phyloP scores from a whole-genome alignment of 768 basidiomycete species.

The Macrolepiota albuminosa region DNA sequence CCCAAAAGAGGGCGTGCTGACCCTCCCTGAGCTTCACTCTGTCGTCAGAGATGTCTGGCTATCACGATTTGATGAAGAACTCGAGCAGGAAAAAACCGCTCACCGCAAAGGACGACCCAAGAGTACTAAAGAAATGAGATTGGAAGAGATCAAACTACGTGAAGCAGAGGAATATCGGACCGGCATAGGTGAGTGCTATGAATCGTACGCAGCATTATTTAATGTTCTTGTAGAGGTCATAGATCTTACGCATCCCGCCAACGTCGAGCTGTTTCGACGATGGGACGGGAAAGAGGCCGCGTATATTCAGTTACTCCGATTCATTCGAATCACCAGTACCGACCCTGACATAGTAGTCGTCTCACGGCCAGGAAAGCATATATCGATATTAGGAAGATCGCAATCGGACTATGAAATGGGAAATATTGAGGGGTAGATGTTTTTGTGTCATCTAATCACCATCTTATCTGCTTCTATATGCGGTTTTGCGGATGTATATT shows the following conservation, averaged over 20 bases:
- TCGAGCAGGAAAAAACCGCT: constrained; percentile 54
- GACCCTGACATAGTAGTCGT: constrained; percentile 43
- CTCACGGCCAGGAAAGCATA: constrained; percentile 59
- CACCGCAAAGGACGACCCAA: constrained; percentile 76
- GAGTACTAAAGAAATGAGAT: constrained; percentile 55
- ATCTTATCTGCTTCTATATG: constrained; percentile 9
- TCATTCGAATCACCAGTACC: constrained; percentile 67
- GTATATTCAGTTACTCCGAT: constrained; percentile 67
- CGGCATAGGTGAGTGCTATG: constrained; percentile 59
- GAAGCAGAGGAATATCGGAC: constrained; percentile 75
- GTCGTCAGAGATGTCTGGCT: constrained; percentile 69
- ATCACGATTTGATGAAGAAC: constrained; percentile 60
- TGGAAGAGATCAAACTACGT: constrained; percentile 66
- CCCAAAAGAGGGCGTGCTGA: constrained; percentile 53
- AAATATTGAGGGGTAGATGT: constrained; percentile 7
- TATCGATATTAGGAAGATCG: constrained; percentile 21
- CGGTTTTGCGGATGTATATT: constrained; percentile 1
- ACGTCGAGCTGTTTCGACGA: constrained; percentile 62
- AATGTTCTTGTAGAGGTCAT: constrained; percentile 53
- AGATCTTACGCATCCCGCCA: constrained; percentile 71
- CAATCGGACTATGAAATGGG: constrained; percentile 16
- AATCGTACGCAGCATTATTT: neutral
- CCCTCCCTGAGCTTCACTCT: constrained; percentile 61
- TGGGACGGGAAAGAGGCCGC: constrained; percentile 79
- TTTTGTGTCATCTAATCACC: constrained; percentile 5